Conservation (phyloP, 345 rosid species). For the Pugionium dolabratum region DNA sequence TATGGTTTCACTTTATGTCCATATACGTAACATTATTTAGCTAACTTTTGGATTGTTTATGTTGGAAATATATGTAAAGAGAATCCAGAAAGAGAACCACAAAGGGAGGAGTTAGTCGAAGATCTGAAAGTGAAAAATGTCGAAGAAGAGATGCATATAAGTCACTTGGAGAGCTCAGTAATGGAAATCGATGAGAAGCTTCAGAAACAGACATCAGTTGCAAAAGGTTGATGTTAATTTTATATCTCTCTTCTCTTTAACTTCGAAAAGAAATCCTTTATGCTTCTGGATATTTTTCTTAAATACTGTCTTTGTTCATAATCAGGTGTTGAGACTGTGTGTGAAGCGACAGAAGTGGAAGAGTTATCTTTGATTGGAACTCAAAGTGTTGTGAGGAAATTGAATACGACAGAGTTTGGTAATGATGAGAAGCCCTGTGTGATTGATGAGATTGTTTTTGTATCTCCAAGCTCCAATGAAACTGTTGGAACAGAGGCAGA, state of each 20-base stretch:
- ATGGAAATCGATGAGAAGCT: conserved; percentile 24
- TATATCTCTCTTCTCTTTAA: neutral
- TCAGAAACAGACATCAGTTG: conserved; percentile 17
- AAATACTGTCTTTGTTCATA: neutral
- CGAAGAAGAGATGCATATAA: conserved; percentile 11
- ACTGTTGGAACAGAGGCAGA: conserved; percentile 5
- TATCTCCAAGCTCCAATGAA: conserved; percentile 7
- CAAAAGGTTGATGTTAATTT: conserved; percentile 22
- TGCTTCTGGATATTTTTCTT: neutral
- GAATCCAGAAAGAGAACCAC: conserved; percentile 14
- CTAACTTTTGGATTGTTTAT: neutral
- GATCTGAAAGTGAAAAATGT: neutral
- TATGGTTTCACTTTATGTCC: conserved; percentile 1
- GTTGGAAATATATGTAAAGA: neutral
- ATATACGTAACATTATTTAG: neutral
- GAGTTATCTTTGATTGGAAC: conserved; percentile 10
- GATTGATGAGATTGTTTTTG: conserved; percentile 18
- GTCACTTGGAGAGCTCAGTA: conserved; percentile 9
- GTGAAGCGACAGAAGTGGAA: conserved; percentile 2
- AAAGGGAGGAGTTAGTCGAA: neutral
- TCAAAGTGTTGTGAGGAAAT: conserved; percentile 16
- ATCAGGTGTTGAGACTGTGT: conserved; percentile 22
- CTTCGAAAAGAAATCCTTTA: neutral
- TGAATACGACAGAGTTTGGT: neutral
- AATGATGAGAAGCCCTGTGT: conserved; percentile 17